Evolutionary conservation across 208 protist species (phyloP).

Genomic region (Angomonas ambiguus): DNA sequence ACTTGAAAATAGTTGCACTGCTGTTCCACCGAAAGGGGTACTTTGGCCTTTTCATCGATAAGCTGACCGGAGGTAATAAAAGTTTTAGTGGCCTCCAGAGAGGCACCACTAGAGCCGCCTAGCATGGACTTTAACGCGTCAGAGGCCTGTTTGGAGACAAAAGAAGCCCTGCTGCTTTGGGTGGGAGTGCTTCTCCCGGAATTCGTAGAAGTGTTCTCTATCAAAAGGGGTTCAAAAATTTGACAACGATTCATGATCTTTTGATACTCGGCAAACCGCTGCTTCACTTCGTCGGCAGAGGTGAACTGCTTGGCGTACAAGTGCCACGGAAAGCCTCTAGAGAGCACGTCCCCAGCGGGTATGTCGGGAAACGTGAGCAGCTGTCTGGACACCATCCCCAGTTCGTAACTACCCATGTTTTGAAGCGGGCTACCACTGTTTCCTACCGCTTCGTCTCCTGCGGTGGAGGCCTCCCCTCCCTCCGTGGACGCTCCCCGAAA

Average conservation of each 20-base stretch:
- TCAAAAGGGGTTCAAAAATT: conserved; percentile 19
- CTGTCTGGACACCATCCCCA: conserved; percentile 35
- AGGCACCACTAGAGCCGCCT: conserved; percentile 15
- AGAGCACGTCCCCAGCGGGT: conserved; percentile 43
- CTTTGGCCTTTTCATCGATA: conserved; percentile 7
- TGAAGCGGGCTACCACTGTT: conserved; percentile 25
- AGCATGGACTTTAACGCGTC: conserved; percentile 7
- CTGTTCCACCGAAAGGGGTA: conserved; percentile 28
- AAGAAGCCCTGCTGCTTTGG: not conserved
- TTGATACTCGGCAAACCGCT: conserved; percentile 22
- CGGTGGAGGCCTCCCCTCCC: not conserved
- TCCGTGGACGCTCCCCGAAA: conserved; percentile 22
- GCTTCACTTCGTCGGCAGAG: conserved; percentile 18
- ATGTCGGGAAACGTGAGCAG: conserved; percentile 54
- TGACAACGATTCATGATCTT: conserved; percentile 24
- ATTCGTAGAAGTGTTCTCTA: not conserved
- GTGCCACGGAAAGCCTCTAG: conserved; percentile 52
- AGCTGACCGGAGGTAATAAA: conserved; percentile 30
- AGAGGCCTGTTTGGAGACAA: not conserved
- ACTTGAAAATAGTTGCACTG: conserved; percentile 51
- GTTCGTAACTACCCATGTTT: conserved; percentile 52
- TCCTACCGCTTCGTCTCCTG: not conserved
- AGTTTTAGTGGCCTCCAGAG: conserved; percentile 7
- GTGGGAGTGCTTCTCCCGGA: not conserved
- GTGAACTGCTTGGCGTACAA: conserved; percentile 54